Evolutionary conservation across 2,329 filamentous ascomycete genomes (phyloP), one percentile per base, ranked within the genome.

Genomic region (Beauveria rudraprayagi): DNA sequence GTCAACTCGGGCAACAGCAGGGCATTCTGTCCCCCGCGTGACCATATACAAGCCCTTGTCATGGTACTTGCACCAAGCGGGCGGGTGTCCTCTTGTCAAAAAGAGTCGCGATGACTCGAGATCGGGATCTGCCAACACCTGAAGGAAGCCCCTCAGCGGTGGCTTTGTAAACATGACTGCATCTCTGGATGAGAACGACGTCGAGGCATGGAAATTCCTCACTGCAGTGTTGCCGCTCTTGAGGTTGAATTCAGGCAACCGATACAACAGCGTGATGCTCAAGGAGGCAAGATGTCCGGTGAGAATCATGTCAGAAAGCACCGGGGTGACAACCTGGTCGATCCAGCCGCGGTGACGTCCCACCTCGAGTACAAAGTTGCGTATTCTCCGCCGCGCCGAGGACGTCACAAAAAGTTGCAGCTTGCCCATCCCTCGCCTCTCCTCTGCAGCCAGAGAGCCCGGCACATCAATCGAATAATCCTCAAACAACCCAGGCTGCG

Each of bases 111-210:
- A 76, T 47, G 64, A 70, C 53, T 76, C 68, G 41, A 81, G 68
- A 52, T 79, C 75, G 53, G 79, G 78, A 61, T 81, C 78, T 47
- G 72, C 68, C 59, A 82, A 66, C 19, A 81, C 67, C 56, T 69
- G 68, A 51, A 80, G 65, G 9, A 81, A 64, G 3, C 73, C 70
- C 61, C 66, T 66, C 26, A 73, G 61, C 66, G 73, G 67, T 24
- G 69, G 67, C 48, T 67, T 67, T n/a, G 63, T 59, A 54, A 72
- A 71, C 28, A 70, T 64, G 47, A 56, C 58, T 16, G 65, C 28
- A 44, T 44, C 61, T 24, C 10, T 9, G 14, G 24, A 7, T 9
- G 9, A 24, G 46, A 37, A 30, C 3, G 11, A 30, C 10, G 26
- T 17, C 16, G 47, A 44, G 1, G 16, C n/a, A 19, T 14, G 43